phyloP scores from a whole-genome alignment of 2,329 filamentous ascomycete species.

The Cercospora citrullina region DNA sequence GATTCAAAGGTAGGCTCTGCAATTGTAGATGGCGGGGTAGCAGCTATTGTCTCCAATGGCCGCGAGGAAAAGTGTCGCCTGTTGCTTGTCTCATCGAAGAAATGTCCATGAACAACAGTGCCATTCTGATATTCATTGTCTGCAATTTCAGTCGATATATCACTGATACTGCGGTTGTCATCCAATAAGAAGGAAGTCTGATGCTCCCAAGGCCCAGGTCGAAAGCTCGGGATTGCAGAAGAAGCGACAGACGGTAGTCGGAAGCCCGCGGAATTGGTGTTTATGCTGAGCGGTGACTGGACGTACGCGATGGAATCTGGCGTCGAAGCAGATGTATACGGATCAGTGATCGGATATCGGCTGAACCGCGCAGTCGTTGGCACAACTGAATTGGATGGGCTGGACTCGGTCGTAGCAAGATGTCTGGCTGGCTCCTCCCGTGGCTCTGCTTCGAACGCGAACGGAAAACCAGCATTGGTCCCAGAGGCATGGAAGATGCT shows the following conservation, averaged over 20 bases:
- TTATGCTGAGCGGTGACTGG: slow-evolving; percentile 24
- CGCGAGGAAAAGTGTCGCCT: slow-evolving; percentile 21
- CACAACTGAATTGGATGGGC: slow-evolving; percentile 25
- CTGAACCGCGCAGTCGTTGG: slow-evolving; percentile 18
- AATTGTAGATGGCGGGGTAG: slow-evolving; percentile 44
- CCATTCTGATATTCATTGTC: slow-evolving; percentile 48
- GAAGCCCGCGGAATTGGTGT: slow-evolving; percentile 20
- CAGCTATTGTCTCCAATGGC: slow-evolving; percentile 20
- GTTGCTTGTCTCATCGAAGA: slow-evolving; percentile 50
- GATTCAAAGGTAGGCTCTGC: slow-evolving; percentile 31
- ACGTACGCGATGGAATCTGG: slow-evolving; percentile 26
- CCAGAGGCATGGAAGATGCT: slow-evolving; percentile 38
- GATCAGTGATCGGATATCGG: slow-evolving; percentile 23
- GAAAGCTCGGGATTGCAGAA: slow-evolving; percentile 22
- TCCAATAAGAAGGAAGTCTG: slow-evolving; percentile 52
- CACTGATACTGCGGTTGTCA: slow-evolving; percentile 57
- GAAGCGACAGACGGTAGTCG: slow-evolving; percentile 15
- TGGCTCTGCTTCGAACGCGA: neutral
- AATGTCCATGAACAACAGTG: slow-evolving; percentile 47
- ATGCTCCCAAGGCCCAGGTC: slow-evolving; percentile 20
- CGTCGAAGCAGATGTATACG: slow-evolving; percentile 19
- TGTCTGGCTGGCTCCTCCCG: neutral
- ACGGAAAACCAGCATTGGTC: slow-evolving; percentile 18
- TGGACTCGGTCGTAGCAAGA: slow-evolving; percentile 14
- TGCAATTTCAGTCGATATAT: slow-evolving; percentile 55